phyloP scores from a whole-genome alignment of 768 basidiomycete species.

The Lactarius deliciosus region DNA sequence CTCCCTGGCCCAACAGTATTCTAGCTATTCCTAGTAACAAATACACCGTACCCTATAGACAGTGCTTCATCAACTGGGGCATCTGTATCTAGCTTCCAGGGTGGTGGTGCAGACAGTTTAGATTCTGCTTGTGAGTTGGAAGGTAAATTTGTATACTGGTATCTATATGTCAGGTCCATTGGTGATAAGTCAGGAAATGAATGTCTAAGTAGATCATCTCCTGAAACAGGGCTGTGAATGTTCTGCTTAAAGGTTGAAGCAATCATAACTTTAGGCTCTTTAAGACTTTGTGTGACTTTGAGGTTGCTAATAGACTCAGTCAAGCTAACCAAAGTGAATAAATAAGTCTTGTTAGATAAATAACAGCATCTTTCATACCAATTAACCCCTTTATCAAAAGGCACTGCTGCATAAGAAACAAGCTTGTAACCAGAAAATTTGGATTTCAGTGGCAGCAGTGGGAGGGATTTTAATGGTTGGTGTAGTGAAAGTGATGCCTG shows the following conservation, averaged over 20 bases:
- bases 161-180: background rate
- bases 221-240: background rate
- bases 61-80: background rate
- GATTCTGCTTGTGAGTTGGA: background rate
- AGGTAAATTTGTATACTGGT: background rate
- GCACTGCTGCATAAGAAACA: background rate
- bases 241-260: background rate
- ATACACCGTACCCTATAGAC: constrained; percentile 15
- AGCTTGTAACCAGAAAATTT: constrained; percentile 1
- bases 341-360: background rate
- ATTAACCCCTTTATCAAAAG: background rate
- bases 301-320: constrained; percentile 7
- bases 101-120: constrained; percentile 15
- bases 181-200: constrained; percentile 7
- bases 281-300: background rate
- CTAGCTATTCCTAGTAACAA: background rate
- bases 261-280: background rate
- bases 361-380: constrained; percentile 2
- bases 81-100: constrained; percentile 3
- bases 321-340: background rate
- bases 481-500: background rate
- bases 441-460: background rate
- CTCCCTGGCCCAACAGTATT: background rate
- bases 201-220: background rate
- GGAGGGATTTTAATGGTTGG: background rate